Percentiles rank a stretch among this genome's conserved stretches.
Conservation (phyloP, 2,329 filamentous ascomycete species). For the Rutstroemia sp. region DNA sequence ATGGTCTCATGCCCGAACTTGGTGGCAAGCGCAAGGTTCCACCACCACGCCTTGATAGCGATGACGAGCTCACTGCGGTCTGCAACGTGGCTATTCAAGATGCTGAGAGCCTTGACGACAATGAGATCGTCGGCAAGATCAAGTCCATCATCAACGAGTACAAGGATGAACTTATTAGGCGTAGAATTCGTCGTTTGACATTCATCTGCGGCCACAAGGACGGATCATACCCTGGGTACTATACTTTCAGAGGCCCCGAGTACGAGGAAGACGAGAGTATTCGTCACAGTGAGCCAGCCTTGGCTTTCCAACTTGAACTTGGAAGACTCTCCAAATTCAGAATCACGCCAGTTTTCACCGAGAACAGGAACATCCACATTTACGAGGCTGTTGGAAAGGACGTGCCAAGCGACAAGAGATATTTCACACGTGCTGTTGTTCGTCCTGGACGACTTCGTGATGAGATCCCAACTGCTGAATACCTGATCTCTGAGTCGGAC, state of each 20-base stretch:
- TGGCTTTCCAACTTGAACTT: constrained; percentile 98
- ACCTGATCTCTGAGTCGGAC: constrained; percentile 94
- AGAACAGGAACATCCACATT: constrained; percentile 98
- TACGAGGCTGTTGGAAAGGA: constrained; percentile 96
- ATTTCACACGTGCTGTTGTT: constrained; percentile 95
- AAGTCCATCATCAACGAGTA: constrained; percentile 67
- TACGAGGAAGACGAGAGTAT: constrained; percentile 93
- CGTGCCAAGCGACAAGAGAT: constrained; percentile 92
- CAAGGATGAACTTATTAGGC: constrained; percentile 76
- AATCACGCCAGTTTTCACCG: constrained; percentile 96
- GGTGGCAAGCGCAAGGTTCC: constrained; percentile 62
- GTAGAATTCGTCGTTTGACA: constrained; percentile 80
- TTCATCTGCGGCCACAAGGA: constrained; percentile 96
- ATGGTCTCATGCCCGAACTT: constrained; percentile 63
- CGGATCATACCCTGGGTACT: constrained; percentile 93
- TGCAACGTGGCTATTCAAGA: constrained; percentile 89
- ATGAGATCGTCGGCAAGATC: constrained; percentile 72
- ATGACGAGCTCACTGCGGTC: constrained; percentile 82
- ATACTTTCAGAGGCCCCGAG: constrained; percentile 88
- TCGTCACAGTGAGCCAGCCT: constrained; percentile 90
- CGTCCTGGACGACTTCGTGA: constrained; percentile 89
- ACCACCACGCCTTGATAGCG: constrained; percentile 45
- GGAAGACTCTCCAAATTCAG: constrained; percentile 91
- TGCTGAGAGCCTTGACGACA: constrained; percentile 74
- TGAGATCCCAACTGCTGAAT: constrained; percentile 97